These are phyloP conservation scores for Hypomontagnella submonticulosa DNA, from an alignment of 495 filamentous ascomycete species.

Conservation along the genomic window DNA sequence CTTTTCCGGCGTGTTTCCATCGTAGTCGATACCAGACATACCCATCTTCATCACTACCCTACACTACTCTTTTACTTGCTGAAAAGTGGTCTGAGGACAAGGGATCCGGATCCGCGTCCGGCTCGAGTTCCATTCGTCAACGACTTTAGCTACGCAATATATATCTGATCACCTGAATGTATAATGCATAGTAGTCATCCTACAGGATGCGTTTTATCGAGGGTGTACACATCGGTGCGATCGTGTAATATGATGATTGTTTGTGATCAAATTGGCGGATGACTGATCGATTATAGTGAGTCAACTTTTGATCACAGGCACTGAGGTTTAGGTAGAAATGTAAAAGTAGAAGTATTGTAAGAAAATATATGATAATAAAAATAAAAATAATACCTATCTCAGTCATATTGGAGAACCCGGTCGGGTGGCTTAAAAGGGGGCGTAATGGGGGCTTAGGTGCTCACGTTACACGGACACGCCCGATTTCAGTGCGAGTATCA, in stretches of 20 bases:
- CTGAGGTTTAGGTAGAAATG: background rate
- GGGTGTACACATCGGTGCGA: background rate
- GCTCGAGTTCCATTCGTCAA: conserved; percentile 12
- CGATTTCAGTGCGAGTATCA: conserved; percentile 1
- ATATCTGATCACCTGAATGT: conserved; percentile 19
- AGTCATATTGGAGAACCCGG: conserved; percentile 13
- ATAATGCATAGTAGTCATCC: conserved; percentile 27
- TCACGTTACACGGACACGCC: background rate
- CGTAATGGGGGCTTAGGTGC: no score
- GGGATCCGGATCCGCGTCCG: conserved; percentile 2
- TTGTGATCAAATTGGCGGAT: conserved; percentile 29
- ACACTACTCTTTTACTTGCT: conserved; percentile 12
- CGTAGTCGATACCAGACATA: background rate
- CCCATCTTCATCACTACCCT: no score
- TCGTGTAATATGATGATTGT: conserved; percentile 24
- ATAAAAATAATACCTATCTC: background rate
- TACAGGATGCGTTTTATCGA: conserved; percentile 15
- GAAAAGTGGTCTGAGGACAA: conserved; percentile 19
- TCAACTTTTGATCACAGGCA: conserved; percentile 24
- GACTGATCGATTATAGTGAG: background rate
- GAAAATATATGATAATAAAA: conserved; percentile 4
- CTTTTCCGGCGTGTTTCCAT: conserved; percentile 12
- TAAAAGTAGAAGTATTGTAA: no score
- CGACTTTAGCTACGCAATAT: conserved; percentile 20
- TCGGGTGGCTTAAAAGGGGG: background rate